Evolutionary conservation across 176 grass and related monocot genomes (phyloP).

Genomic region (Carex parvula): DNA sequence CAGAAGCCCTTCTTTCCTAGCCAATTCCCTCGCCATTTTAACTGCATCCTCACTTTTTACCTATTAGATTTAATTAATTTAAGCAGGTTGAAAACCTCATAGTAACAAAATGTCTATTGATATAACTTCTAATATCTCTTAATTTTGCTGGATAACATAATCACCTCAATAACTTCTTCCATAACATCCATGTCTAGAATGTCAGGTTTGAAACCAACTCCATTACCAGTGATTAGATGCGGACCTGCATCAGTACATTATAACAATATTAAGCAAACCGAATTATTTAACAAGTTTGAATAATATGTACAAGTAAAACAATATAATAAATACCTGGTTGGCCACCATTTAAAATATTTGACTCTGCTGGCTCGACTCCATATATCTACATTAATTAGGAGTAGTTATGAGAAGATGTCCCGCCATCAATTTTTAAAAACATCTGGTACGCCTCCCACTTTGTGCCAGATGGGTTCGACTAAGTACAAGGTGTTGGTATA

Average conservation of each 20-base stretch:
- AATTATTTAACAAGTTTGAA: not conserved
- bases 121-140: not conserved
- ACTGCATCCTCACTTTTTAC: constrained; percentile 81
- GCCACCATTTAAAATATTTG: constrained; percentile 51
- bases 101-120: not conserved
- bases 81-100: not conserved
- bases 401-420: not conserved
- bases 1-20: constrained; percentile 77
- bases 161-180: constrained; percentile 89
- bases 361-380: constrained; percentile 52
- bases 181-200: constrained; percentile 96
- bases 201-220: constrained; percentile 87
- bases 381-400: constrained; percentile 41
- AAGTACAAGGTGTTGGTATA: not conserved
- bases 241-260: constrained; percentile 45
- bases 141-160: not conserved
- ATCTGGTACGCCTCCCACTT: too few species aligned
- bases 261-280: not conserved
- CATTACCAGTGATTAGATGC: constrained; percentile 91
- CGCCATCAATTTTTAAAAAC: not conserved
- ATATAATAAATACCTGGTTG: constrained; percentile 34
- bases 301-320: not conserved
- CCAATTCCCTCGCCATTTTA: constrained; percentile 73
- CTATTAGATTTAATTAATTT: constrained; percentile 31
- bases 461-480: not conserved